These are phyloP conservation scores for Ulmus americana DNA, from an alignment of 331 rosid genomes.

Conservation along the genomic window DNA sequence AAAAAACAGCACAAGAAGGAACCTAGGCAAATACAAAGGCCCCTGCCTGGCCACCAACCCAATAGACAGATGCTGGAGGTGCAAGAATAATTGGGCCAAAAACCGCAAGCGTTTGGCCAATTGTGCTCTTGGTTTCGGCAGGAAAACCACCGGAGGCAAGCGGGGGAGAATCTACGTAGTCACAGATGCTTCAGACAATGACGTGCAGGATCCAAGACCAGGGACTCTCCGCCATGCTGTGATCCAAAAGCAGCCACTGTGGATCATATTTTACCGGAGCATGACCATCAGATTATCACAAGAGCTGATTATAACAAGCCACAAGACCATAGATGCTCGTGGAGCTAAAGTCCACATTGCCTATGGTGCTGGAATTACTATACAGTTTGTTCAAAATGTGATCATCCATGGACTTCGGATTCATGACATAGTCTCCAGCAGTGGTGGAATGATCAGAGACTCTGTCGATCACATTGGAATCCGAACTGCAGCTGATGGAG, in stretches of 20 bases:
- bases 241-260: conserved; percentile 44
- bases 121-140: conserved; percentile 62
- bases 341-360: conserved; percentile 50
- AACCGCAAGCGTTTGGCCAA: conserved; percentile 41
- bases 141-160: conserved; percentile 50
- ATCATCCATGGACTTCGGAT: conserved; percentile 57
- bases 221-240: conserved; percentile 58
- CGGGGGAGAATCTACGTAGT: conserved; percentile 40
- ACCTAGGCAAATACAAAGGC: conserved; percentile 16
- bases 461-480: conserved; percentile 34
- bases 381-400: conserved; percentile 48
- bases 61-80: conserved; percentile 82
- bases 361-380: conserved; percentile 47
- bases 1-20: conserved; percentile 43
- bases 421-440: conserved; percentile 5
- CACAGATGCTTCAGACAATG: conserved; percentile 43
- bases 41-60: conserved; percentile 67
- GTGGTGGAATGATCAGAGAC: conserved; percentile 59
- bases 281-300: conserved; percentile 44
- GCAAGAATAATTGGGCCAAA: conserved; percentile 42
- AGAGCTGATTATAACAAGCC: conserved; percentile 41
- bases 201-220: conserved; percentile 32
- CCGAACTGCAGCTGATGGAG: conserved; percentile 54
- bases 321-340: conserved; percentile 82
- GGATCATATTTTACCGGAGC: conserved; percentile 53